These are phyloP conservation scores for Lasiodiplodia theobromae DNA, from an alignment of 2,329 filamentous ascomycete species.

Conservation along the genomic window DNA sequence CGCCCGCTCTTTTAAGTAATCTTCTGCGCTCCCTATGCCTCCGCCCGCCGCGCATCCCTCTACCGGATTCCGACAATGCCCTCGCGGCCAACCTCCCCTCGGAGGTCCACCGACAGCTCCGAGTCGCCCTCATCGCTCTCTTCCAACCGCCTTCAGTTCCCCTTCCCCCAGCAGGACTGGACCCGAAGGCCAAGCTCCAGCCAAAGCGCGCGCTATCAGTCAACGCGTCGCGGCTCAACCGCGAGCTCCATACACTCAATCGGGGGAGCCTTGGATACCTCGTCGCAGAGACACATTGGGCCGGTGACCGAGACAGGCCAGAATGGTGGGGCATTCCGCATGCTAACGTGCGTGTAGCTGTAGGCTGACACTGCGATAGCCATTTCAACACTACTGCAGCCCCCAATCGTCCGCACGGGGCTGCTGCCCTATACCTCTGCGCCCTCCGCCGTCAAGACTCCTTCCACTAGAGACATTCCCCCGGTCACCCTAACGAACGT, in stretches of 20 bases:
- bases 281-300: slow-evolving; percentile 63
- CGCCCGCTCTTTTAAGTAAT: slow-evolving; percentile 13
- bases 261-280: slow-evolving; percentile 80
- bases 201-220: slow-evolving; percentile 50
- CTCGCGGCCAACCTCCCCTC: slow-evolving; percentile 52
- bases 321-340: slow-evolving; percentile 67
- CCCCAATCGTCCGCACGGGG: slow-evolving; percentile 87
- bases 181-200: slow-evolving; percentile 55
- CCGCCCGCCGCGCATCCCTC: slow-evolving; percentile 28
- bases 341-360: not conserved
- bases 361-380: slow-evolving; percentile 57
- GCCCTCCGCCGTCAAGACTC: slow-evolving; percentile 78
- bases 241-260: slow-evolving; percentile 89
- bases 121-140: slow-evolving; percentile 53
- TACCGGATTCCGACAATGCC: slow-evolving; percentile 41
- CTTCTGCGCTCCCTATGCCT: slow-evolving; percentile 33
- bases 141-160: slow-evolving; percentile 54
- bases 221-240: slow-evolving; percentile 76
- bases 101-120: slow-evolving; percentile 58
- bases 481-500: slow-evolving; percentile 92
- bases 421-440: slow-evolving; percentile 79
- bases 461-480: slow-evolving; percentile 87
- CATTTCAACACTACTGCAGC: slow-evolving; percentile 91
- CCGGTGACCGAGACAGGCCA: slow-evolving; percentile 77
- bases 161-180: slow-evolving; percentile 66